phyloP scores from a whole-genome alignment of 257 asterid species.

The Solanum peruvianum region DNA sequence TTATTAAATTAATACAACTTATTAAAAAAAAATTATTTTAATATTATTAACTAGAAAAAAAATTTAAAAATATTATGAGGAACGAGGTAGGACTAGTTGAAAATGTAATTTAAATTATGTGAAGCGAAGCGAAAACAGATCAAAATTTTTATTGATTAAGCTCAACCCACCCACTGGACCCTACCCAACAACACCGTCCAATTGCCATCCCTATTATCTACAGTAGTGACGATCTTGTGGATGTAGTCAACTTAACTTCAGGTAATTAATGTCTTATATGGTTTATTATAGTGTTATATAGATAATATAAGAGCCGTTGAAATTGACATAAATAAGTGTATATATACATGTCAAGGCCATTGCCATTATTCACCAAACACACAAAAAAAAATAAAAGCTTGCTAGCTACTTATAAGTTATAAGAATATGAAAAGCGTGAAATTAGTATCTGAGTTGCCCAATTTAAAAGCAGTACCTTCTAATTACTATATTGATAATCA shows the following conservation, averaged over 20 bases:
- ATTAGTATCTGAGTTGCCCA: background rate
- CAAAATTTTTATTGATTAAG: too few species aligned
- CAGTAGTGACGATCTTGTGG: background rate
- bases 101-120: too few species aligned
- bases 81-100: too few species aligned
- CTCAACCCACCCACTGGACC: too few species aligned
- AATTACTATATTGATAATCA: constrained; percentile 15
- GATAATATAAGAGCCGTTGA: background rate
- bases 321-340: background rate
- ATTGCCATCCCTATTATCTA: too few species aligned
- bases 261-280: background rate
- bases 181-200: too few species aligned
- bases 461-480: constrained; percentile 22
- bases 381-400: background rate
- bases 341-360: background rate
- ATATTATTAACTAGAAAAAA: too few species aligned
- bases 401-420: background rate
- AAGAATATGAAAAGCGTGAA: background rate
- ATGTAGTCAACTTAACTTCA: background rate
- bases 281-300: background rate
- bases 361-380: background rate
- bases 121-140: too few species aligned
- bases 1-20: too few species aligned
- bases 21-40: too few species aligned
- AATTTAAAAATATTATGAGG: too few species aligned